phyloP scores from a whole-genome alignment of 202 grass and related monocot genomes.

The Setaria italica region DNA sequence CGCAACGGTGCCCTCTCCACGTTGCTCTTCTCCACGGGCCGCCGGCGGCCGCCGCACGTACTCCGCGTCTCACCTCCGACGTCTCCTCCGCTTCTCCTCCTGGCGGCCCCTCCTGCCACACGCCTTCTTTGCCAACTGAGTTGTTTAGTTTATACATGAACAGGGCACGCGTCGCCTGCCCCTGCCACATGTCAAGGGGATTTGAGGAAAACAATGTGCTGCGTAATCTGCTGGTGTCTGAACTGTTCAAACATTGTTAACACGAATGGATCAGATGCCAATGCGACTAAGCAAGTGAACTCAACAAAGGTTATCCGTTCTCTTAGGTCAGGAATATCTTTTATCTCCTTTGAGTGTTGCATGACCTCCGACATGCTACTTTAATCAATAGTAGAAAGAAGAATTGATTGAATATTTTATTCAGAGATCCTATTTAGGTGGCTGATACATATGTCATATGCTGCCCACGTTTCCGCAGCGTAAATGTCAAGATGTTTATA shows the following conservation, averaged over 20 bases:
- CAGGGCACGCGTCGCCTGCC: neutral
- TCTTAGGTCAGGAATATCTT: neutral
- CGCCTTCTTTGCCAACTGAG: neutral
- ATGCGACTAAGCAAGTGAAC: neutral
- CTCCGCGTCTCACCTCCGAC: too few relatives aligned
- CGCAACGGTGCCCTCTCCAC: too few relatives aligned
- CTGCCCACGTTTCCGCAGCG: neutral
- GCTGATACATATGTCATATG: neutral
- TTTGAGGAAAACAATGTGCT: neutral
- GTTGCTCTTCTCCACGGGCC: too few relatives aligned
- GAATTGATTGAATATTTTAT: neutral
- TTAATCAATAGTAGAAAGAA: neutral
- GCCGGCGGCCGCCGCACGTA: too few relatives aligned
- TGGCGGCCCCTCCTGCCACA: too few relatives aligned
- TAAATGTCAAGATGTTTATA: neutral
- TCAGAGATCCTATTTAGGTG: neutral
- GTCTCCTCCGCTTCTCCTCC: too few relatives aligned
- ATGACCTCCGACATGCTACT: neutral
- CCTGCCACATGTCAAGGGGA: neutral
- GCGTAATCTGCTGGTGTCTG: neutral
- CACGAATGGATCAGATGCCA: neutral
- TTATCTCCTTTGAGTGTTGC: neutral
- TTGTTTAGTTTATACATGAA: neutral
- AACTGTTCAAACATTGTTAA: constrained; percentile 12
- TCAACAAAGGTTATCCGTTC: neutral